A percentile compares a stretch with the other conserved stretches of the same genome.
phyloP scores from a whole-genome alignment of 2,329 filamentous ascomycete genomes.

The Fusarium sterilihyphosum region DNA sequence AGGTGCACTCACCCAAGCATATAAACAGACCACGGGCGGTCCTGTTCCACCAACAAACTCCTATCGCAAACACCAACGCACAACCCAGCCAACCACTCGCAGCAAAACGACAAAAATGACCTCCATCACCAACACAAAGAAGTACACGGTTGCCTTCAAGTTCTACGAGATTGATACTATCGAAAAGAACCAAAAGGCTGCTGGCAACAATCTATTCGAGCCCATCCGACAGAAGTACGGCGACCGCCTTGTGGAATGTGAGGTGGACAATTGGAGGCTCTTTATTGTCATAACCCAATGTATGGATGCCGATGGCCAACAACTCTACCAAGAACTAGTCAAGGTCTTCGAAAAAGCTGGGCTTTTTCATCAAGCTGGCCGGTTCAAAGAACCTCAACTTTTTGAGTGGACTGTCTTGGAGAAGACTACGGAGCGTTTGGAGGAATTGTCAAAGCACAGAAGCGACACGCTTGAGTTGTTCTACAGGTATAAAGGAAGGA shows the following conservation, averaged over 20 bases:
- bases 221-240: not conserved
- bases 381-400: not conserved
- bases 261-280: not conserved
- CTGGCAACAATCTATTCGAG: not conserved
- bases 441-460: fast-evolving
- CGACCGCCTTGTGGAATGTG: not conserved
- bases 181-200: not conserved
- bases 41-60: not conserved
- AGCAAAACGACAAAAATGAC: not conserved
- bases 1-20: fast-evolving
- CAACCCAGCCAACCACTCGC: not conserved
- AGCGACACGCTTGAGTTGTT: not conserved
- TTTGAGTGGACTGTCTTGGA: not conserved
- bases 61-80: not conserved
- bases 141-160: not conserved
- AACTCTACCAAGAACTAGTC: fast-evolving
- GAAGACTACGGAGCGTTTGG: not conserved
- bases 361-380: not conserved
- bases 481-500: no score
- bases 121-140: not conserved
- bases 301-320: not conserved
- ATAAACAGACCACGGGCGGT: not conserved
- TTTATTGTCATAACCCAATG: not conserved
- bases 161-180: not conserved
- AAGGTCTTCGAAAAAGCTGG: not conserved